Evolutionary conservation across 257 asterid species (phyloP), one percentile per base, ranked within the genome.

Genomic region (Solanum virginianum): DNA sequence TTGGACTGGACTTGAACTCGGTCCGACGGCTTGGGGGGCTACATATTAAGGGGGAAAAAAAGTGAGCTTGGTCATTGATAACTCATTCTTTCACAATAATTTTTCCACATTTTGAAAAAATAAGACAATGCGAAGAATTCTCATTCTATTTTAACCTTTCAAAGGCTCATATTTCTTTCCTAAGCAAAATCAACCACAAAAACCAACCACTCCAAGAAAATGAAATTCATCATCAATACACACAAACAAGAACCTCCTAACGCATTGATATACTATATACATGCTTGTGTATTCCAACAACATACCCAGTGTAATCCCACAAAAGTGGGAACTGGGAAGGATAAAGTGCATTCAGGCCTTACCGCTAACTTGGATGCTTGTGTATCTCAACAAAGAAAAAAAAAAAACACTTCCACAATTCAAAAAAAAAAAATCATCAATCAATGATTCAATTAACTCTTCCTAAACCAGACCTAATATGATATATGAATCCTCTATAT

Each of bases 1-100:
- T 92, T 93, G 56, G 92, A 92, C 91, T 96, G 98, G 80, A 93
- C 95, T 89, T 96, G 93, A 79, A 93, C 94, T 88, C 96, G 91
- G 90, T 96, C 99, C 4, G 99, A 91, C 24, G 92, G 91, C 85
- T 91, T 96, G 29, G 99, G 98, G 85, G 94, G 92, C 99, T 94
- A 84, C 53, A 88, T 59, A 86, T 80, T 59, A 7, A 65, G 77
- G 26, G 53, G 86, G 10, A 9, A 70, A 45, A 66, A 45, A 66
- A 11, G 84, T 77, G 10, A 86, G 80, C 3, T 24, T 75, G 82
- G 45, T 24, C 57, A 68, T 59, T 24, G 72, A 56, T 41, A 10
- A 70, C 29, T 41, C 60, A 84, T 68, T 62, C 54, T 70, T 49
- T 49, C 62, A 75, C 62, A 49, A 49, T 22, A 14, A 75, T 15